Base-by-base conservation (phyloP, 1,284 basidiomycete genomes). In the Inonotus hispidus region DNA sequence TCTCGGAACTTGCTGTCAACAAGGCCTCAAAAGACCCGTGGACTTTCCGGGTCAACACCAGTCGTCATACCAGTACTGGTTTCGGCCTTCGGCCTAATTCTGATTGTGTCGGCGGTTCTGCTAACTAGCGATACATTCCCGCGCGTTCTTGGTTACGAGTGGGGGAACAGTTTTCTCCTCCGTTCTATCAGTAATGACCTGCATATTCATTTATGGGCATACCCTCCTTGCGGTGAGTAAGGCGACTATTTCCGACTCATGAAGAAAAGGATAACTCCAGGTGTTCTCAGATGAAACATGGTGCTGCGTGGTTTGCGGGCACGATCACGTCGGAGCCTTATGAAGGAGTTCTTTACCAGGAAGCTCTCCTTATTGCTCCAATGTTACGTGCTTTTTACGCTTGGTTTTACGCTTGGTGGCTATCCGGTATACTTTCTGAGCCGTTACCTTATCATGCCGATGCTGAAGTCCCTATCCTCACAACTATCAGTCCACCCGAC, bases 261-360 rank as follows among this genome's bases (percentile, higher is more conserved):
- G 4, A 27, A 52, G n/a, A n/a, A 52, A 52, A 27, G 50, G 50
- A 52, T 52, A 52, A 32, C 35, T 35, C 32, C 50, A 52, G 25
- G 16, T 27, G 11, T 52, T 52, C 50, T 52, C 27, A 32, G 35
- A n/a, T 19, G 27, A 52, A 52, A 6, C 50, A 11, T 52, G 11
- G 29, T 27, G 32, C 8, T 19, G 25, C 19, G 38, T 41, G 39
- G 53, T 35, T n/a, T 21, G 4, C 23, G 8, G 21, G 21, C 45
- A 37, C 56, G 56, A 58, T 58, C 56, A 58, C 11, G 14, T 32
- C 43, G 56, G 35, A 46, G 2, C 39, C 46, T 50, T 47, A 23
- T 49, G 45, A 58, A 19, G 45, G 32, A 10, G 8, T 37, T 13
- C 3, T 14, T 3, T 43, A 7, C 11, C 32, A 32, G 32, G 32